These are phyloP conservation scores for Linaria vulgaris DNA, from an alignment of 257 asterid species.

Conservation along the genomic window DNA sequence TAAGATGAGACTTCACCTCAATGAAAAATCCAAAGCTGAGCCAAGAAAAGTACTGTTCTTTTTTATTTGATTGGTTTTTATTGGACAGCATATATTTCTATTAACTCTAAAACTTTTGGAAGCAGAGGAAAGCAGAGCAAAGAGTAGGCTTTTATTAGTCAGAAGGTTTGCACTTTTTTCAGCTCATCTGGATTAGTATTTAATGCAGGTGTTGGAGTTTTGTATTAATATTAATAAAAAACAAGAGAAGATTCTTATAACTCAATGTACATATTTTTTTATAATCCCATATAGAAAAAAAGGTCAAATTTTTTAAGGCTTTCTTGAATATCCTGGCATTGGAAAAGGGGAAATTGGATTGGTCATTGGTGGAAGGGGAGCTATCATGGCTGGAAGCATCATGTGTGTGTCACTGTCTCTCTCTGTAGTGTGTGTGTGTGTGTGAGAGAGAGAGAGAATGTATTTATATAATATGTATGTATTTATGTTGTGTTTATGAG, in stretches of 20 bases:
- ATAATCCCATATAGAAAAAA: no score
- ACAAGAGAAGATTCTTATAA: constrained; percentile 18
- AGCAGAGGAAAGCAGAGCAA: constrained; percentile 14
- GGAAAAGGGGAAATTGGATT: constrained; percentile 23
- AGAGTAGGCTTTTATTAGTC: background rate
- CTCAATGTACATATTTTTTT: no score
- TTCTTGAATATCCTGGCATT: constrained; percentile 22
- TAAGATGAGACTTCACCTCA: no score
- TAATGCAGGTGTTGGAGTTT: background rate
- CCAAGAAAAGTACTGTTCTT: constrained; percentile 31
- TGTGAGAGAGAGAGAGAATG: constrained; percentile 1
- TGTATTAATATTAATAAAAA: background rate
- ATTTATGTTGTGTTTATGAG: background rate
- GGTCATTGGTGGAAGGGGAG: constrained; percentile 21
- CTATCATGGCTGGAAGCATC: constrained; percentile 6
- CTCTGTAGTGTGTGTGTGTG: constrained; percentile 5
- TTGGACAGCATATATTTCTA: constrained; percentile 1
- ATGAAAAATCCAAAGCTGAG: constrained; percentile 33
- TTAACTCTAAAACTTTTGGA: background rate
- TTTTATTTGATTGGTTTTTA: constrained; percentile 20
- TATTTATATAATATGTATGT: background rate
- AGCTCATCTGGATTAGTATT: background rate
- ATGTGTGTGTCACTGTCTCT: background rate
- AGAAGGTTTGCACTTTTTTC: constrained; percentile 12
- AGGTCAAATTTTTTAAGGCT: constrained; percentile 15